These are phyloP conservation scores for Choiromyces venosus DNA, from an alignment of 495 filamentous ascomycete species.

Conservation along the genomic window DNA sequence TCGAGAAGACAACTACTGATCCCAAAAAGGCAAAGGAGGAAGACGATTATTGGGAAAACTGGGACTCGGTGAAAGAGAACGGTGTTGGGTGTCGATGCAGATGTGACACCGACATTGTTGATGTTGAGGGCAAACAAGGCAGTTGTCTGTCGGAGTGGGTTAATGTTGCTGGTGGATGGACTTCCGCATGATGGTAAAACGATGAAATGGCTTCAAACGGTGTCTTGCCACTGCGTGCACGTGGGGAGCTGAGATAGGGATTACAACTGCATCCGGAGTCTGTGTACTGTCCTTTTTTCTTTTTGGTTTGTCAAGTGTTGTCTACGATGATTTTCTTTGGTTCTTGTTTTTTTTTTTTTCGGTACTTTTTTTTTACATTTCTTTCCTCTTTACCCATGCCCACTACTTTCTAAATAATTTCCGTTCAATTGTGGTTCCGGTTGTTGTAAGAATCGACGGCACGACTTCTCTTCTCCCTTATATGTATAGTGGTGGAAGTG, in stretches of 20 bases:
- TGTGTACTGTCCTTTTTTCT: constrained; percentile 33
- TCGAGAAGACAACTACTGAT: constrained; percentile 78
- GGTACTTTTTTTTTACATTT: constrained; percentile 5
- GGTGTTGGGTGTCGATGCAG: constrained; percentile 94
- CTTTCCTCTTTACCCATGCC: constrained; percentile 7
- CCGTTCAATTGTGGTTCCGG: constrained; percentile 23
- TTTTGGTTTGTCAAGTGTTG: constrained; percentile 28
- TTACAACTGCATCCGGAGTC: constrained; percentile 33
- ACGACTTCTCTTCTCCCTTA: constrained; percentile 28
- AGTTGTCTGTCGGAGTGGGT: constrained; percentile 97
- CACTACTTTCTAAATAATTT: constrained; percentile 16
- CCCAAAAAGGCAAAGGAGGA: constrained; percentile 86
- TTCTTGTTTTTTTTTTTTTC: constrained; percentile 22
- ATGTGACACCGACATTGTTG: constrained; percentile 97
- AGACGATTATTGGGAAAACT: constrained; percentile 91
- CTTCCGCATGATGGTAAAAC: constrained; percentile 52
- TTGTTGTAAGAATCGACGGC: constrained; percentile 25
- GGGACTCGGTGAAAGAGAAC: constrained; percentile 84
- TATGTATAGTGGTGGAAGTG: constrained; percentile 27
- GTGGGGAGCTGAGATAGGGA: constrained; percentile 19
- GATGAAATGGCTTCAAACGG: constrained; percentile 22
- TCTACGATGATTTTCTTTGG: constrained; percentile 10
- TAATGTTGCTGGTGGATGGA: constrained; percentile 92
- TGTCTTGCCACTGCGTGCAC: neutral
- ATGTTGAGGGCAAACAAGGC: constrained; percentile 94